Percentiles rank a stretch among this genome's conserved stretches.
phyloP scores from a whole-genome alignment of 352 stramenopile species.

The Nothophytophthora sp. region DNA sequence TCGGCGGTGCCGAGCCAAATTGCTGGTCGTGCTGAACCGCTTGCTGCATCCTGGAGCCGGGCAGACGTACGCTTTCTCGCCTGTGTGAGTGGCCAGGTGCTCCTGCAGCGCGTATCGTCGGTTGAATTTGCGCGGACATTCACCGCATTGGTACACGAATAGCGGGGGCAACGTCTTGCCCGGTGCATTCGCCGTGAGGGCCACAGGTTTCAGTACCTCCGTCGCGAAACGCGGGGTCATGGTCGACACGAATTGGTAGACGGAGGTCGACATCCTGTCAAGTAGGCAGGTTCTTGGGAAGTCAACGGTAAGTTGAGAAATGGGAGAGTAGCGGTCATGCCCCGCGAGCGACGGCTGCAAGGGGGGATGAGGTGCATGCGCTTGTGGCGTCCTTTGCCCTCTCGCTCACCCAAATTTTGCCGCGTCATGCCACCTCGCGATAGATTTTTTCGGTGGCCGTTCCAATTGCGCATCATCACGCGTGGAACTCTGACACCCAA shows the following conservation, averaged over 20 bases:
- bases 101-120: conserved; percentile 46
- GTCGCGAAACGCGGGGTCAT: conserved; percentile 24
- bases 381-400: background rate
- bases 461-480: conserved; percentile 2
- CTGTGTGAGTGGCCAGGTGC: conserved; percentile 47
- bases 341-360: conserved; percentile 2
- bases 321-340: conserved; percentile 4
- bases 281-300: conserved; percentile 11
- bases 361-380: conserved; percentile 4
- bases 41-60: conserved; percentile 37
- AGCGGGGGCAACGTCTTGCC: conserved; percentile 1
- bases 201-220: conserved; percentile 11
- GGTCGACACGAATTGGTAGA: conserved; percentile 25
- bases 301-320: conserved; percentile 31
- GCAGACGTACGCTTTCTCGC: conserved; percentile 53
- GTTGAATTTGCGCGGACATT: conserved; percentile 32
- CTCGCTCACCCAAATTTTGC: conserved; percentile 8
- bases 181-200: conserved; percentile 8
- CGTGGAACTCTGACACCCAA: too few species aligned
- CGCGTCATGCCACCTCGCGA: conserved; percentile 4
- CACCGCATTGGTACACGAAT: conserved; percentile 31
- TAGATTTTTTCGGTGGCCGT: conserved; percentile 19
- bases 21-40: conserved; percentile 53
- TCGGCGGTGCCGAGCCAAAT: conserved; percentile 43
- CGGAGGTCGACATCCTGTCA: conserved; percentile 23